Base-by-base conservation (phyloP, 2,329 filamentous ascomycete genomes). In the Alternaria sp. region DNA sequence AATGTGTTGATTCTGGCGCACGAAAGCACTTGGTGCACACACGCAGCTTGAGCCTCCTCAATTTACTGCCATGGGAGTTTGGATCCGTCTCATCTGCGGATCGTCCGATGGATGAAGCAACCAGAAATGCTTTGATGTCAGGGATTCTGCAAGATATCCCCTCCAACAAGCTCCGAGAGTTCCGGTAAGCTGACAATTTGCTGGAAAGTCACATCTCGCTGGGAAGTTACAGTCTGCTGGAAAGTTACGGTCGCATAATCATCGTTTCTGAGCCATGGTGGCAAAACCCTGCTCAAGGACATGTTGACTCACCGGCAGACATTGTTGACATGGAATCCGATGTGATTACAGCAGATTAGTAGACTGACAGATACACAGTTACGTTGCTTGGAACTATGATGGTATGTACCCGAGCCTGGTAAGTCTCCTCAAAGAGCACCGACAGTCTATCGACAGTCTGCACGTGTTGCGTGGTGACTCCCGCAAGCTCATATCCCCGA, bases 1-100 rank as follows among this genome's bases (percentile, higher is more conserved):
- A n/a, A 24, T 55, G 63, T 20, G 43, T 63, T 32, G 32, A 49
- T 20, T n/a, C 20, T 8, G 46, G 63, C 20, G 61, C 61, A 2
- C 12, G 5, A 9, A 59, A 30, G 24, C 43, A 61, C 34, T 26
- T 61, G 39, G 22, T 52, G 12, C 28, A 61, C 36, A 36, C 52
- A 20, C 49, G 36, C 11, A 54, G 44, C 28, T 36, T 65, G 22
- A 57, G n/a, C 22, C 26, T 63, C n/a, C 51, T 54, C 34, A 53
- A 60, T 9, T 14, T 49, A 11, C 51, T 39, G 7, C 3, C 6
- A 16, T n/a, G 28, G 39, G 42, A 42, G 6, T 12, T 24, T 11
- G 39, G 20, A 24, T 3, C 2, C 14, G 7, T 20, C 20, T 42
- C 20, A 16, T 20, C 20, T 0, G 20, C 32, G 32, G 32, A 36